Evolutionary conservation across 164 flowering plant species (phyloP), one percentile per base, ranked within the genome.

Genomic region (Vitis rotundifolia): DNA sequence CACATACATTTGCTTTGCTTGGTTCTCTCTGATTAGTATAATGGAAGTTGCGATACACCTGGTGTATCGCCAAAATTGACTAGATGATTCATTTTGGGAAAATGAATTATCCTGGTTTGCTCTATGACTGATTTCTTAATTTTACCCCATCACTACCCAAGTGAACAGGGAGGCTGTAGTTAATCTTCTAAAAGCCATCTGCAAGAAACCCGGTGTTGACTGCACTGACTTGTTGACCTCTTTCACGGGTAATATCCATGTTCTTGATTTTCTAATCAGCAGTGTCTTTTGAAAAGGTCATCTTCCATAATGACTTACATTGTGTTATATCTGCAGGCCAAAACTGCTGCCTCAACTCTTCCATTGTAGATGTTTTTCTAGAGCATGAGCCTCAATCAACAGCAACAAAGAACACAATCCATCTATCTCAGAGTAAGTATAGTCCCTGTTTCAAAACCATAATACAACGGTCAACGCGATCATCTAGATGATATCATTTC

Each of bases 281-380:
- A 49, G 44, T 19, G 6, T 7, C 47, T 11, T 16, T 16, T 0
- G 26, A 50, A 56, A 29, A 9, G 31, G 4, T 19, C 29, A 9
- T 50, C 44, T 10, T 22, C 1, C 6, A 12, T 18, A 16, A 8
- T n/a, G 29, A 50, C 7, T 37, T n/a, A 13, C 8, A 16, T 51
- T 7, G 13, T 64, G 15, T 26, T 26, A 4, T 61, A n/a, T 28
- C 49, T 78, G 50, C 67, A 93, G 97, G 98, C 28, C 75, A 75
- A 52, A 90, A 91, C 58, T 93, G 98, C 73, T 93, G 95, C 78
- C 73, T 91, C 56, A 87, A 84, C 68, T 69, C 86, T 44, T 85
- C 97, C n/a, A 78, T 77, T 0, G 64, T 79, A 11, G 68, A 82
- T 7, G 37, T 75, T 11, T 89, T 85, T 75, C 71, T 91, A 11